These are phyloP conservation scores for Flagelloscypha sp. DNA, from an alignment of 768 basidiomycete genomes.

Conservation along the genomic window DNA sequence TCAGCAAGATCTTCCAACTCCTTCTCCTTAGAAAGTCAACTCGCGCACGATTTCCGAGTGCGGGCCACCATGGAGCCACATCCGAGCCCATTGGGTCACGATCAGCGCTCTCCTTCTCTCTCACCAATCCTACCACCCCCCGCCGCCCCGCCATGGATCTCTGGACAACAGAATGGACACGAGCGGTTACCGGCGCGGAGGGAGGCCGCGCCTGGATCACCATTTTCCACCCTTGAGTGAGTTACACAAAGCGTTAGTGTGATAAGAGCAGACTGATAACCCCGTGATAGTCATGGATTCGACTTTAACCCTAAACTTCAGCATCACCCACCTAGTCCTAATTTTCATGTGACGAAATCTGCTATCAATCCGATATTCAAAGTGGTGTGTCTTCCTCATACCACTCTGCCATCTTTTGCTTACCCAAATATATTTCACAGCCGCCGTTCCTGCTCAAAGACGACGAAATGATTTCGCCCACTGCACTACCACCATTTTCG, in stretches of 20 bases:
- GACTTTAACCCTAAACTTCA: too few species aligned
- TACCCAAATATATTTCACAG: conserved; percentile 6
- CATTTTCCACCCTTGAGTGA: too few species aligned
- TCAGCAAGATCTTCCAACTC: conserved; percentile 77
- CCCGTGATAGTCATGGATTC: too few species aligned
- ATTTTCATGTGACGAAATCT: conserved; percentile 54
- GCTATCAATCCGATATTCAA: conserved; percentile 84
- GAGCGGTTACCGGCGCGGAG: conserved; percentile 24
- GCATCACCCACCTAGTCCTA: conserved; percentile 46
- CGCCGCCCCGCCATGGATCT: conserved; percentile 50
- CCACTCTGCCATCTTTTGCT: too few species aligned
- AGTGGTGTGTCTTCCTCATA: conserved; percentile 53
- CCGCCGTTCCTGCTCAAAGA: conserved; percentile 14
- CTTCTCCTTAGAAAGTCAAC: conserved; percentile 66
- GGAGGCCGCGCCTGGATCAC: conserved; percentile 30
- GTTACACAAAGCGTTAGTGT: too few species aligned
- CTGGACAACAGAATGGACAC: conserved; percentile 35
- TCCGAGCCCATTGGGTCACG: conserved; percentile 53
- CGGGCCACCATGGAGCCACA: conserved; percentile 64
- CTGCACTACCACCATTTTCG: conserved; percentile 67
- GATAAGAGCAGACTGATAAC: too few species aligned
- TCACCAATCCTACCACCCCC: conserved; percentile 27
- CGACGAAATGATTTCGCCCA: conserved; percentile 31
- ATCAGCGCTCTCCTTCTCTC: conserved; percentile 40
- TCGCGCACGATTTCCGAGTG: conserved; percentile 65